Evolutionary conservation across 805 yeast species (phyloP), one percentile per base, ranked within the genome.

Genomic region (Saturnispora kantuleensis): DNA sequence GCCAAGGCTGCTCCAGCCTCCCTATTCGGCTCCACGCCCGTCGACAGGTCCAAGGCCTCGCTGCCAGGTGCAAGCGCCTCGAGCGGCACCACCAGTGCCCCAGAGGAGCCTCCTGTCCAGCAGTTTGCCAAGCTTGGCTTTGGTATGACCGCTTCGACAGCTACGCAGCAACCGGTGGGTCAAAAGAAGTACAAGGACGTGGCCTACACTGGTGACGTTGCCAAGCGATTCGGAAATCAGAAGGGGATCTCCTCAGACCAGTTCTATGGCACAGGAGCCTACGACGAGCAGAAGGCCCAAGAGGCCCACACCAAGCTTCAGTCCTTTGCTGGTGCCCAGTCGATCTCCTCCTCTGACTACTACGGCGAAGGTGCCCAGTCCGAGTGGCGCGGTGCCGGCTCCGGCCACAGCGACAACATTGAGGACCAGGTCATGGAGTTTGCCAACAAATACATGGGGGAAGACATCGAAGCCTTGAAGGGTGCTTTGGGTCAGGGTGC

Each of bases 231-330:
- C 60, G 97, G 97, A 46, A 69, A 68, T 35, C 96, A 89, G 62
- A 90, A 86, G 73, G 96, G 89, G 39, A 93, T 93, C 51, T 93
- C 97, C 0, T 89, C 97, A 2, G 97, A 93, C 65, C 94, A 89
- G 67, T 78, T 76, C 57, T 93, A 93, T 63, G 96, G 96, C 15
- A 80, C 95, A 57, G 90, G 89, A 36, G 68, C 79, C 21, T 86
- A 76, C 57, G 97, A 87, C 56, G 83, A 84, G 52, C 71, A 70
- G 2, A 84, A 85, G 34, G 82, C 82, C 45, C 73, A 72, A 38
- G 96, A 88, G 63, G 97, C 97, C 2, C 73, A 74, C 51, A 59
- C 75, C n/a, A 89, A 93, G 56, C 69, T 93, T 45, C 87, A 81
- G 61, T 68, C 81, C 4, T 93, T 85, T 65, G 77, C 76, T 47